Conservation (phyloP, 2,329 filamentous ascomycete species). For the Penicillium digitatum region DNA sequence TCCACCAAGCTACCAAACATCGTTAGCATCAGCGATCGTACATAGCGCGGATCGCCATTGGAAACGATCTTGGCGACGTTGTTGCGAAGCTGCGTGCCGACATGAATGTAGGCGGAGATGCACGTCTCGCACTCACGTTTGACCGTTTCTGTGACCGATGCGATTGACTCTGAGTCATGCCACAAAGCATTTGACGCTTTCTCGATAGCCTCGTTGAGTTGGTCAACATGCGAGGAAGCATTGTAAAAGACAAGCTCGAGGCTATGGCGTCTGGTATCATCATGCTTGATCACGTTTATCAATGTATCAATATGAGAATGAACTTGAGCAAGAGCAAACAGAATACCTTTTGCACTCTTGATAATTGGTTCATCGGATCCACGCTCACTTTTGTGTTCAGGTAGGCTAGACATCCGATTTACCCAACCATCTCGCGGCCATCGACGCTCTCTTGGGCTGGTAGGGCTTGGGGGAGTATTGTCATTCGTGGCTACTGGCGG, state of each 20-base stretch:
- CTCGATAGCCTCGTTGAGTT: slow-evolving; percentile 53
- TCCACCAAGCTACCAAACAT: slow-evolving; percentile 58
- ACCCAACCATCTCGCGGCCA: slow-evolving; percentile 44
- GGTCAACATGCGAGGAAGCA: slow-evolving; percentile 54
- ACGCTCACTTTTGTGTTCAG: slow-evolving; percentile 52
- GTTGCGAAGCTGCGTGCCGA: slow-evolving; percentile 48
- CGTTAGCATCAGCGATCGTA: slow-evolving; percentile 57
- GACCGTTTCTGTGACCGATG: slow-evolving; percentile 40
- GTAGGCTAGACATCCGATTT: slow-evolving; percentile 54
- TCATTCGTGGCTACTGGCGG: slow-evolving; percentile 26
- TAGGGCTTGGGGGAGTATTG: slow-evolving; percentile 44
- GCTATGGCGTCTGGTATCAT: slow-evolving; percentile 47
- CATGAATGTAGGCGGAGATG: slow-evolving; percentile 49
- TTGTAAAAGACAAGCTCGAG: slow-evolving; percentile 56
- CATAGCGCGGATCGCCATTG: slow-evolving; percentile 53
- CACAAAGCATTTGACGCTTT: slow-evolving; percentile 48
- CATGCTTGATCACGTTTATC: slow-evolving; percentile 47
- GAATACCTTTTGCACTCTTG: slow-evolving; percentile 54
- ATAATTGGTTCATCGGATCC: slow-evolving; percentile 49
- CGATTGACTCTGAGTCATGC: slow-evolving; percentile 49
- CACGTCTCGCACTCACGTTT: slow-evolving; percentile 48
- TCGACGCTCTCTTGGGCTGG: slow-evolving; percentile 43
- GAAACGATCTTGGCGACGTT: slow-evolving; percentile 51
- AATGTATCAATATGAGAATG: slow-evolving; percentile 47
- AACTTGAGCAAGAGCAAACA: slow-evolving; percentile 53